phyloP scores from a whole-genome alignment of 2,329 filamentous ascomycete genomes.

The Corinectria fuckeliana region DNA sequence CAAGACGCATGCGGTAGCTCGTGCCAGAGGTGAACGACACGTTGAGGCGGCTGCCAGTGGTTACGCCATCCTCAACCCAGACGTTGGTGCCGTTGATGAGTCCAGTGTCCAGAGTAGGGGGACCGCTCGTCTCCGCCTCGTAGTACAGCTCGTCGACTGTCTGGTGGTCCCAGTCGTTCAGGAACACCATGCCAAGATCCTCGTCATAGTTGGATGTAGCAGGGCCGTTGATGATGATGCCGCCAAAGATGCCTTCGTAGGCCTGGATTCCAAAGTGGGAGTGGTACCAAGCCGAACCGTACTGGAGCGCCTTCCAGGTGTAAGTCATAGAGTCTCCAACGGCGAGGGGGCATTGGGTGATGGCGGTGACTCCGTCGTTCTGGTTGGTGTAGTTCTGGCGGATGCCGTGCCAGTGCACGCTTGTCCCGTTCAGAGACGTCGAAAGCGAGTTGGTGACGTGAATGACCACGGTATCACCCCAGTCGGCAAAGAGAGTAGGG shows the following conservation, averaged over 20 bases:
- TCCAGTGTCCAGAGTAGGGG: constrained; percentile 51
- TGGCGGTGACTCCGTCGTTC: constrained; percentile 61
- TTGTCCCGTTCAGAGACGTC: constrained; percentile 59
- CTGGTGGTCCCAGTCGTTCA: constrained; percentile 65
- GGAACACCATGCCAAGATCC: constrained; percentile 64
- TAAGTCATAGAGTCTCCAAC: constrained; percentile 52
- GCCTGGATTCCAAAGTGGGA: constrained; percentile 31
- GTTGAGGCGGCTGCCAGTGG: constrained; percentile 43
- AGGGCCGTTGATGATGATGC: constrained; percentile 61
- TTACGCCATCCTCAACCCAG: constrained; percentile 39
- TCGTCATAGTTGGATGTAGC: constrained; percentile 65
- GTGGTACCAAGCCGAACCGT: constrained; percentile 28
- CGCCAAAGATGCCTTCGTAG: constrained; percentile 27
- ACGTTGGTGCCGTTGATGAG: constrained; percentile 54
- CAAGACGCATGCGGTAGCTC: constrained; percentile 54
- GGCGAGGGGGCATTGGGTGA: constrained; percentile 59
- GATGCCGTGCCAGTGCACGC: constrained; percentile 69
- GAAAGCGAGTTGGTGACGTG: constrained; percentile 58
- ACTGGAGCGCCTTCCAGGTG: constrained; percentile 21
- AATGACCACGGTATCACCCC: constrained; percentile 56
- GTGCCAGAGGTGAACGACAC: constrained; percentile 50
- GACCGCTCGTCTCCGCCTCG: constrained; percentile 37
- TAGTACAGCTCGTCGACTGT: constrained; percentile 48
- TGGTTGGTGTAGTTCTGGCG: constrained; percentile 61
- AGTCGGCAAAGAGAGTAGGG: constrained; percentile 61